phyloP scores from a whole-genome alignment of 192 early-diverging fungal genomes.

The Backusella liffmaniae region DNA sequence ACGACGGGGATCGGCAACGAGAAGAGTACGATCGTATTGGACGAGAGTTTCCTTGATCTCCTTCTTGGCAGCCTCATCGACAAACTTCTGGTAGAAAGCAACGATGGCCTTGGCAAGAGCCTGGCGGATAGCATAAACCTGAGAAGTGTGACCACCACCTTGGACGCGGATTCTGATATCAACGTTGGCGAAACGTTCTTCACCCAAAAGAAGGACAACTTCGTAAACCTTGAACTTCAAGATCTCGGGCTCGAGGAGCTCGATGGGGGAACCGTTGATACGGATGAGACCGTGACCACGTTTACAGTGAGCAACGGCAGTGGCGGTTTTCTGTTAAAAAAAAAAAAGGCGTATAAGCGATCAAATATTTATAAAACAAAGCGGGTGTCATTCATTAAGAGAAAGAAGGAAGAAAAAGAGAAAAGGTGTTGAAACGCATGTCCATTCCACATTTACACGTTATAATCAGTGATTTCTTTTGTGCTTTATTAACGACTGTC shows the following conservation, averaged over 20 bases:
- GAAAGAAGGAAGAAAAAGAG: background rate
- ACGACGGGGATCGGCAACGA: conserved; percentile 98
- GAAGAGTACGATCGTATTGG: conserved; percentile 93
- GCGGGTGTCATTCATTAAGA: background rate
- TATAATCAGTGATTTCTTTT: conserved; percentile 27
- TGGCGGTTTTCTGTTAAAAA: conserved; percentile 87
- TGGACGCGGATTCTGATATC: conserved; percentile 96
- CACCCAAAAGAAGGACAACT: conserved; percentile 91
- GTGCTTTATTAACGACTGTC: conserved; percentile 10
- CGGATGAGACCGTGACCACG: conserved; percentile 95
- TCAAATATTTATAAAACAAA: background rate
- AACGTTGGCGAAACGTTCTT: conserved; percentile 94
- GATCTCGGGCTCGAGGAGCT: conserved; percentile 96
- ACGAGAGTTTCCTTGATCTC: conserved; percentile 94
- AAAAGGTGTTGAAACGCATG: background rate
- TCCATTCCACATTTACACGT: background rate
- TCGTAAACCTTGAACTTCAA: conserved; percentile 98
- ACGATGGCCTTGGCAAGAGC: conserved; percentile 99
- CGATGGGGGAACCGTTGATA: conserved; percentile 95
- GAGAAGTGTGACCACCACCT: conserved; percentile 94
- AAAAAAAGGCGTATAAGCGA: conserved; percentile 1
- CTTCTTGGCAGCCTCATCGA: conserved; percentile 99
- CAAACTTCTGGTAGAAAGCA: conserved; percentile 99
- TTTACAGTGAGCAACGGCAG: conserved; percentile 99
- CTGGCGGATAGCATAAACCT: conserved; percentile 98